Conservation (phyloP, 768 basidiomycete species). For the Amanita muscaria region DNA sequence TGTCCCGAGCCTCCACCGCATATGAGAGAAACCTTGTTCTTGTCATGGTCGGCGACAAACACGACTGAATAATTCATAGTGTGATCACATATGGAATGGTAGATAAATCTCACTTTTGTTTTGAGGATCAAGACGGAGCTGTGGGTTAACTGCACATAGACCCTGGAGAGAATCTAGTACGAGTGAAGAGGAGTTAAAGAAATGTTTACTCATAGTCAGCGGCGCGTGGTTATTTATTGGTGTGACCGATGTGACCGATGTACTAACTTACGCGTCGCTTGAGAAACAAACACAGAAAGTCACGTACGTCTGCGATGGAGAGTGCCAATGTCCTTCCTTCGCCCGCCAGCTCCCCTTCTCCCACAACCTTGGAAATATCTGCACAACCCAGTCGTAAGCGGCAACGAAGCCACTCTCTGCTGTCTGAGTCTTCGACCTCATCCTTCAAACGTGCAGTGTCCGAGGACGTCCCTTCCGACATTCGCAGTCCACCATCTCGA, state of each 20-base stretch:
- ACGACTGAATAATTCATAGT: slow-evolving; percentile 40
- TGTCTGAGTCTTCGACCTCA: slow-evolving; percentile 60
- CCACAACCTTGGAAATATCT: slow-evolving; percentile 29
- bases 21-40: slow-evolving; percentile 63
- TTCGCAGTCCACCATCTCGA: slow-evolving; percentile 29
- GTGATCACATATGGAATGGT: slow-evolving; percentile 5
- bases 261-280: background rate
- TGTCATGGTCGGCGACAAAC: slow-evolving; percentile 46
- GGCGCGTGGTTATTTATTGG: slow-evolving; percentile 10
- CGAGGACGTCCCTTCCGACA: slow-evolving; percentile 45
- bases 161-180: slow-evolving; percentile 76
- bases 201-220: slow-evolving; percentile 66
- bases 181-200: slow-evolving; percentile 64
- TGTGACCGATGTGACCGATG: background rate
- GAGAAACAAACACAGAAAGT: too few species aligned
- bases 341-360: slow-evolving; percentile 36
- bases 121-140: slow-evolving; percentile 56
- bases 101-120: slow-evolving; percentile 52
- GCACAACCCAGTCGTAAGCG: slow-evolving; percentile 48
- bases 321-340: slow-evolving; percentile 26
- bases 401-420: slow-evolving; percentile 68
- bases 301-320: slow-evolving; percentile 1
- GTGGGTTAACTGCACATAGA: slow-evolving; percentile 61
- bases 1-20: slow-evolving; percentile 87
- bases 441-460: slow-evolving; percentile 77